These are phyloP conservation scores for Aspergillus sp. DNA, from an alignment of 2,329 filamentous ascomycete species.

Conservation along the genomic window DNA sequence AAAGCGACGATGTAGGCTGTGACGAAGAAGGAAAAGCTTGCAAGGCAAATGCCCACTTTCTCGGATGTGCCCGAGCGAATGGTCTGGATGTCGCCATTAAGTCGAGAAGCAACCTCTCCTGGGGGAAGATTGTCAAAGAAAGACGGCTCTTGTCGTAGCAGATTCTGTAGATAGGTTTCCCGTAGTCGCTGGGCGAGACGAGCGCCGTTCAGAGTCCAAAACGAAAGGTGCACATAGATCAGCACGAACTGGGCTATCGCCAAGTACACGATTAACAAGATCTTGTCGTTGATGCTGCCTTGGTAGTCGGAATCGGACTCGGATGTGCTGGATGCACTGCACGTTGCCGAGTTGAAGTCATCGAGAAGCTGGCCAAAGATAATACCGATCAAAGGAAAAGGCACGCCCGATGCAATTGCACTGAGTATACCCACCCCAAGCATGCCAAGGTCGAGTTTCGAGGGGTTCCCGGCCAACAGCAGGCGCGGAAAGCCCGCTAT, in stretches of 20 bases:
- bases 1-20: constrained; percentile 71
- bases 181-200: constrained; percentile 67
- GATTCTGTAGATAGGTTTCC: constrained; percentile 61
- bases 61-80: constrained; percentile 72
- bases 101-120: constrained; percentile 66
- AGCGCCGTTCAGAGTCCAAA: constrained; percentile 68
- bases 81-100: constrained; percentile 68
- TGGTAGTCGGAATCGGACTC: constrained; percentile 27
- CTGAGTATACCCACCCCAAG: constrained; percentile 33
- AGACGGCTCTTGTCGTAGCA: constrained; percentile 65
- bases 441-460: constrained; percentile 34
- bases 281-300: constrained; percentile 52
- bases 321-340: constrained; percentile 23
- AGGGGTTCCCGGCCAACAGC: constrained; percentile 44
- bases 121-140: constrained; percentile 68
- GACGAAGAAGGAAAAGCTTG: constrained; percentile 67
- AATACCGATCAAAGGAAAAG: constrained; percentile 47
- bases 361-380: constrained; percentile 47
- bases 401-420: constrained; percentile 44
- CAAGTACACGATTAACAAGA: constrained; percentile 66
- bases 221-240: constrained; percentile 68
- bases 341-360: constrained; percentile 42
- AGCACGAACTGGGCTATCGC: constrained; percentile 65
- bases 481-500: constrained; percentile 41
- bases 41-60: constrained; percentile 69